Conservation (phyloP, 352 stramenopile species). For the Pythium dissimile region DNA sequence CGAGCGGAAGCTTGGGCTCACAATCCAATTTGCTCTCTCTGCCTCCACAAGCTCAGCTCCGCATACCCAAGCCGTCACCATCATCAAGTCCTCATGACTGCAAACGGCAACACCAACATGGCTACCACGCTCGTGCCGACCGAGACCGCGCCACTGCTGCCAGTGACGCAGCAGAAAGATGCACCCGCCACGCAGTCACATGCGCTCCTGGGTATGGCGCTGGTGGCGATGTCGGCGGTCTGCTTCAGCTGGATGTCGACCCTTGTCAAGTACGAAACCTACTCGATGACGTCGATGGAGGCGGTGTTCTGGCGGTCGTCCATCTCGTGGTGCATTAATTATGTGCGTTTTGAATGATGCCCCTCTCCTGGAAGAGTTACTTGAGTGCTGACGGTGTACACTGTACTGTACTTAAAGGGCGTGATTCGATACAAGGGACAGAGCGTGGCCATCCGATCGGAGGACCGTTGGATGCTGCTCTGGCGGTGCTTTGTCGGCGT, state of each 20-base stretch:
- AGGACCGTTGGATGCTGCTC: constrained; percentile 12
- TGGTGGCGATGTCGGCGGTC: constrained; percentile 23
- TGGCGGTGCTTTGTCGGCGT: constrained; percentile 22
- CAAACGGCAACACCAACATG: too few species aligned
- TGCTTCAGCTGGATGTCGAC: constrained; percentile 30
- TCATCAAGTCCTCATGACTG: too few species aligned
- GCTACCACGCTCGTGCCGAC: neutral
- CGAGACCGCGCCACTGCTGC: neutral
- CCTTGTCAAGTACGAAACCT: constrained; percentile 24
- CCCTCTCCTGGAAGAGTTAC: neutral
- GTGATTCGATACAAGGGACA: constrained; percentile 1
- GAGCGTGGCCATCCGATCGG: constrained; percentile 14
- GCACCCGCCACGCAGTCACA: constrained; percentile 2
- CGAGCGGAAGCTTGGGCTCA: too few species aligned
- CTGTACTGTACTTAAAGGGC: neutral
- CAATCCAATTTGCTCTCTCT: too few species aligned
- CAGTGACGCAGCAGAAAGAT: neutral
- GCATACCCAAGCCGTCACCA: too few species aligned
- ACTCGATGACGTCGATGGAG: constrained; percentile 27
- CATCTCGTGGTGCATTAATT: constrained; percentile 20
- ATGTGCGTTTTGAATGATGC: constrained; percentile 3
- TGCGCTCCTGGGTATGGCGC: constrained; percentile 15
- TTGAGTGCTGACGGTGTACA: neutral
- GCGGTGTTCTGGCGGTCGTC: constrained; percentile 28
- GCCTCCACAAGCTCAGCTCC: too few species aligned